Evolutionary conservation across 2,329 filamentous ascomycete genomes (phyloP).

Genomic region (Diaporthe amygdali): DNA sequence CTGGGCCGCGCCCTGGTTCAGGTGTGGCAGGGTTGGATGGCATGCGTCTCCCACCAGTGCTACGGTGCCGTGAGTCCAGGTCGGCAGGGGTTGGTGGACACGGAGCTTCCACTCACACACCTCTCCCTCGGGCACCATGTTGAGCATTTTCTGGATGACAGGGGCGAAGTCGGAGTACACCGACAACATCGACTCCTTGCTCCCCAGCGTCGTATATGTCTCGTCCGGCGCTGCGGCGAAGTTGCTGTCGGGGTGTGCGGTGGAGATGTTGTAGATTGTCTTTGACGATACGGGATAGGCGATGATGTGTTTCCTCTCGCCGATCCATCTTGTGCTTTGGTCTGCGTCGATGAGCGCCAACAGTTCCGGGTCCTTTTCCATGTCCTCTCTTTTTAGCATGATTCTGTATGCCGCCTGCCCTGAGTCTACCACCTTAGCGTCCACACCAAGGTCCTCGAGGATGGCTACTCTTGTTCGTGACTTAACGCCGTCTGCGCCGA

Average conservation of each 20-base stretch:
- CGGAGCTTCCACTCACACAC: slow-evolving; percentile 71
- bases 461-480: slow-evolving; percentile 49
- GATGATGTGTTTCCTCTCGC: slow-evolving; percentile 70
- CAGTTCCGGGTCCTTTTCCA: slow-evolving; percentile 54
- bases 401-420: slow-evolving; percentile 61
- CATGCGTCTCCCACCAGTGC: slow-evolving; percentile 65
- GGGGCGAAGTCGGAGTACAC: slow-evolving; percentile 67
- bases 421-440: slow-evolving; percentile 50
- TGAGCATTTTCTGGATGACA: slow-evolving; percentile 63
- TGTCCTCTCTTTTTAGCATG: slow-evolving; percentile 51
- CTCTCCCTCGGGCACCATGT: slow-evolving; percentile 66
- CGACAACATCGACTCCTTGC: slow-evolving; percentile 63
- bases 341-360: slow-evolving; percentile 61
- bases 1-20: slow-evolving; percentile 69
- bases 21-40: slow-evolving; percentile 68
- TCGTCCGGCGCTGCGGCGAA: slow-evolving; percentile 54
- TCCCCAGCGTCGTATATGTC: slow-evolving; percentile 68
- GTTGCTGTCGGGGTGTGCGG: slow-evolving; percentile 64
- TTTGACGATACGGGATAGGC: slow-evolving; percentile 69
- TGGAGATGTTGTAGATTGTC: slow-evolving; percentile 70
- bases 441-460: slow-evolving; percentile 39
- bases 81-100: slow-evolving; percentile 65
- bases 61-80: slow-evolving; percentile 60
- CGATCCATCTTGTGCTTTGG: slow-evolving; percentile 67
- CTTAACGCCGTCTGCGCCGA: slow-evolving; percentile 61